Evolutionary conservation across 768 basidiomycete genomes (phyloP).

Genomic region (Erythrobasidium yunnanense): DNA sequence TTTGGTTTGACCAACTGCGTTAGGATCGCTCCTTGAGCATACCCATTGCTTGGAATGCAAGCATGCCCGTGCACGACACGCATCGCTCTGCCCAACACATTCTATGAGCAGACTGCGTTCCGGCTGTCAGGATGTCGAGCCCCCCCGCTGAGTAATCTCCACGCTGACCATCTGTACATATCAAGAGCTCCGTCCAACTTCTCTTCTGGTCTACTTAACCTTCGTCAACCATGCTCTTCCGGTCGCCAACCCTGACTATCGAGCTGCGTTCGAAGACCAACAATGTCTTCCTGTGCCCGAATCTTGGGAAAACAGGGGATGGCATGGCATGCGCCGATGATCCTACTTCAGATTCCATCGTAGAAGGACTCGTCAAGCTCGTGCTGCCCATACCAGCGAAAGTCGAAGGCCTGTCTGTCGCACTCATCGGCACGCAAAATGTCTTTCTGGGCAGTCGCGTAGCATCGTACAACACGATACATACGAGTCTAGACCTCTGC

Average conservation of each 20-base stretch:
- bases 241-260: background rate
- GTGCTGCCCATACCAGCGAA: background rate
- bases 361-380: background rate
- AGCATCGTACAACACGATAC: slow-evolving; percentile 1
- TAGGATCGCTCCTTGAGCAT: too few relatives aligned
- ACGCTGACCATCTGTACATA: too few relatives aligned
- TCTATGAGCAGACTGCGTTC: too few relatives aligned
- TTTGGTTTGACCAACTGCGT: too few relatives aligned
- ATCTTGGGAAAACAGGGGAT: background rate
- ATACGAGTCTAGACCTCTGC: background rate
- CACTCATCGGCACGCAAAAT: background rate
- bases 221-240: too few relatives aligned
- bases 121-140: too few relatives aligned
- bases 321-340: background rate
- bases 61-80: too few relatives aligned
- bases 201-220: too few relatives aligned
- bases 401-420: background rate
- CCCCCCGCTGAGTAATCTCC: too few relatives aligned
- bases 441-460: background rate
- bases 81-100: too few relatives aligned
- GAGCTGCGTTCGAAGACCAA: slow-evolving; percentile 1
- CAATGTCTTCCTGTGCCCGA: slow-evolving; percentile 4
- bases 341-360: slow-evolving; percentile 1
- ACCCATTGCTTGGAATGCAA: too few relatives aligned
- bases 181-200: too few relatives aligned